Evolutionary conservation across 306 rosid genomes (phyloP), one percentile per base, ranked within the genome.

Genomic region (Fragaria vesca): DNA sequence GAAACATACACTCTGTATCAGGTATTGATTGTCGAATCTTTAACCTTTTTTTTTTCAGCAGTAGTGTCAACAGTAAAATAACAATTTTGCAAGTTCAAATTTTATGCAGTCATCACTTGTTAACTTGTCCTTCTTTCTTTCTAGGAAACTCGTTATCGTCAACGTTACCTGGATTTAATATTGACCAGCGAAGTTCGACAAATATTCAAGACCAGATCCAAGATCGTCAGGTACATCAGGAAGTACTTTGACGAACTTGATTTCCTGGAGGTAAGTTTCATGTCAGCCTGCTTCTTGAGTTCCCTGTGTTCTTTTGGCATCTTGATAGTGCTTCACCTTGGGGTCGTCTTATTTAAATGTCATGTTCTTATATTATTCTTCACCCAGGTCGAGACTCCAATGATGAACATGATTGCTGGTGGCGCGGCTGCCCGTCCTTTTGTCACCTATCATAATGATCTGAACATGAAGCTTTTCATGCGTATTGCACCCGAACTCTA

Each of bases 361-460:
- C 50, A 8, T 72, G 15, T 50, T 78, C 10, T 68, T 78, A 51
- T 54, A 12, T 61, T 72, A 81, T 73, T 65, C 30, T 6, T 36
- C 36, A 52, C 79, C 73, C 75, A 95, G 99, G 99, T 95, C 76
- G 99, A 95, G 89, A 93, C 99, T 48, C 99, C 99, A 48, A 95
- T 95, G 97, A 89, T 95, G 98, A 95, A 93, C 82, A 92, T 89
- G 97, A 93, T 93, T 85, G 89, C 98, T 63, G 97, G 97, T 79
- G 98, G 97, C 74, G 98, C 97, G 70, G 97, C 97, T 36, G 98
- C 98, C 28, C 92, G 93, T 58, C 98, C 98, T 12, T 91, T 95
- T 85, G 91, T 87, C 26, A 95, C 99, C 30, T 90, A 87, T 81
- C 99, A 95, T 82, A 95, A 95, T 78, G 98, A 95, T 0, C 96